Evolutionary conservation across 768 basidiomycete species (phyloP).

Genomic region (Psilocybe sp.): DNA sequence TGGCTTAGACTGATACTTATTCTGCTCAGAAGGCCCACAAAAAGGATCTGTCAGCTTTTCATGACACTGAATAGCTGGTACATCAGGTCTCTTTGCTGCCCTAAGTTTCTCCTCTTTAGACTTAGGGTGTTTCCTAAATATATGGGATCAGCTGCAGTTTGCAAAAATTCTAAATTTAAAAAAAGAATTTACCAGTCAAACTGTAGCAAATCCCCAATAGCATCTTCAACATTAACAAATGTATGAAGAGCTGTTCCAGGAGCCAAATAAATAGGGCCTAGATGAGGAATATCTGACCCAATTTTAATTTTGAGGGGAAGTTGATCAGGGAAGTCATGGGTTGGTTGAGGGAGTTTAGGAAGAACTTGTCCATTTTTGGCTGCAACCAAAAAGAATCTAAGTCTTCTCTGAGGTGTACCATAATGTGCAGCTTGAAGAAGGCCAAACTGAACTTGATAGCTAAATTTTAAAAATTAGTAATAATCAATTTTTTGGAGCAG

Average conservation of each 20-base stretch:
- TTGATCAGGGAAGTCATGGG: conserved; percentile 45
- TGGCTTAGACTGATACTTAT: conserved; percentile 31
- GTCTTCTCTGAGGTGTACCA: conserved; percentile 53
- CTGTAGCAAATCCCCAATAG: conserved; percentile 66
- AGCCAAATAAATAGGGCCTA: conserved; percentile 43
- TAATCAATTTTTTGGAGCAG: neutral
- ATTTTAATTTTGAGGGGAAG: conserved; percentile 52
- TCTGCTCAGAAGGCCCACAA: conserved; percentile 34
- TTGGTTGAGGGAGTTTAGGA: conserved; percentile 53
- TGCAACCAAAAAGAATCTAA: conserved; percentile 54
- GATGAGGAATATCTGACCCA: conserved; percentile 16
- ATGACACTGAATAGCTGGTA: conserved; percentile 37
- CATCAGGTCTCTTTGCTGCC: conserved; percentile 17
- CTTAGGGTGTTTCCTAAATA: conserved; percentile 36
- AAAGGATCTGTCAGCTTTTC: conserved; percentile 22
- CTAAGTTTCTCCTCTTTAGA: conserved; percentile 5
- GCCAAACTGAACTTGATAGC: conserved; percentile 52
- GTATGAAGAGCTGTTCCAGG: conserved; percentile 55
- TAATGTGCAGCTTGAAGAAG: conserved; percentile 54
- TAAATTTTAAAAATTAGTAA: conserved; percentile 15
- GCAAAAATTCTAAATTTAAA: neutral
- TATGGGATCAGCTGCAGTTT: neutral
- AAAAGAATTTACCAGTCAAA: conserved; percentile 62
- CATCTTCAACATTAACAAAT: conserved; percentile 64
- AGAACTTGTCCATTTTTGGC: conserved; percentile 38